Conservation (phyloP, 352 stramenopile species). For the Phytophthora foliorum region DNA sequence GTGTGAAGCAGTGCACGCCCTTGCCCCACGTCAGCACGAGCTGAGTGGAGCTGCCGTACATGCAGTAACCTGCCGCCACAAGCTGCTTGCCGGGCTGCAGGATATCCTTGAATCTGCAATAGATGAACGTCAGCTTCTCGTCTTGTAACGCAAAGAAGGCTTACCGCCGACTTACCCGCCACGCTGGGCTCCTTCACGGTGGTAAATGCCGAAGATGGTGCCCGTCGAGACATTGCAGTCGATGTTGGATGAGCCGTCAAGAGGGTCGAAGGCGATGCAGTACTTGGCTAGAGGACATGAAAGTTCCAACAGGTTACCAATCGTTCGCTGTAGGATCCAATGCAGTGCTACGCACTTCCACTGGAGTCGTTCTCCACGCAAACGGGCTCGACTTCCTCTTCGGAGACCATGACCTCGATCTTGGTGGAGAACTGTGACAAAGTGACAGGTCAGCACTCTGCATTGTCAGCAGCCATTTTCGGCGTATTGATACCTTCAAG, state of each 20-base stretch:
- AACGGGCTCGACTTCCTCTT: conserved; percentile 98
- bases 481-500: conserved; percentile 75
- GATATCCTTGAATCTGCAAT: conserved; percentile 88
- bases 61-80: conserved; percentile 97
- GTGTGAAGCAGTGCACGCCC: conserved; percentile 97
- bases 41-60: conserved; percentile 98
- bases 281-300: conserved; percentile 84
- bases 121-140: conserved; percentile 2
- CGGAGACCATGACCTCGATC: conserved; percentile 97
- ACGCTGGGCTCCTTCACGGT: conserved; percentile 58
- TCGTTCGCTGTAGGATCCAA: background rate
- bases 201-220: conserved; percentile 99
- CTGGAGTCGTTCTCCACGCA: conserved; percentile 81
- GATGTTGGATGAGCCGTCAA: conserved; percentile 99
- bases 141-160: background rate
- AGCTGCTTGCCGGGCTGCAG: conserved; percentile 94
- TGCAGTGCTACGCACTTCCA: conserved; percentile 45
- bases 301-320: background rate
- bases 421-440: conserved; percentile 91
- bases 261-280: conserved; percentile 98
- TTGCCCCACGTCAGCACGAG: conserved; percentile 96
- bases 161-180: conserved; percentile 40
- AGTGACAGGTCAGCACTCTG: conserved; percentile 17
- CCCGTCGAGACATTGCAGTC: conserved; percentile 99
- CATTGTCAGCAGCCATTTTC: background rate